Evolutionary conservation across 345 rosid genomes (phyloP), one percentile per base, ranked within the genome.

Genomic region (Pelargonium nanum): DNA sequence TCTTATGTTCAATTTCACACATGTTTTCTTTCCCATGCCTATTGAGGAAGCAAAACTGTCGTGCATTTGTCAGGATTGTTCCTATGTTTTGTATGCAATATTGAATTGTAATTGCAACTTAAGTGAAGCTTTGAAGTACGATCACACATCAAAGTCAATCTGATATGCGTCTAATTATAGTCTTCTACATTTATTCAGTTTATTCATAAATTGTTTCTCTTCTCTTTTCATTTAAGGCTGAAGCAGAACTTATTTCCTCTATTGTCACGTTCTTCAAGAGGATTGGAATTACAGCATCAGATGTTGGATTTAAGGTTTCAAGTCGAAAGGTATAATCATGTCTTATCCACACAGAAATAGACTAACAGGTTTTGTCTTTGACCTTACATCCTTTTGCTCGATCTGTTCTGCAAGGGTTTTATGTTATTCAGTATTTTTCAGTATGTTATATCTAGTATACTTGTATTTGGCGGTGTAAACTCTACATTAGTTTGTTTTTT

Each of bases 241-340:
- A 92, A 82, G 97, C 99, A 30, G 99, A 92, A 71, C 93, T 89
- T 28, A 74, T 89, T 56, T 87, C 97, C 56, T 81, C 99, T 34
- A 77, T 89, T 50, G 77, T 85, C 59, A 74, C 94, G 30, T 87
- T 89, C 78, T 89, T 89, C 77, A 89, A 84, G 75, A 77, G 78
- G 69, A 68, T 89, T 77, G 97, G 99, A 60, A 81, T 93, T 68
- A 82, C 87, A 28, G 72, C 87, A 30, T 78, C 87, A 48, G 97
- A 93, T 72, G 87, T 93, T 62, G 97, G 99, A 62, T 85, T 93
- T 72, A 89, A 79, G 75, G 78, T 89, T 80, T 89, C 96, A 21
- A 93, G 99, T 76, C 84, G 99, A 63, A 93, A 93, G 97, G 97
- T 92, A 53, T 20, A 54, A 2, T 57, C 55, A 62, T 28, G 52